A percentile compares a stretch with the other conserved stretches of the same genome.
phyloP scores from a whole-genome alignment of 2,329 filamentous ascomycete genomes.

The Cladobotryum mycophilum region DNA sequence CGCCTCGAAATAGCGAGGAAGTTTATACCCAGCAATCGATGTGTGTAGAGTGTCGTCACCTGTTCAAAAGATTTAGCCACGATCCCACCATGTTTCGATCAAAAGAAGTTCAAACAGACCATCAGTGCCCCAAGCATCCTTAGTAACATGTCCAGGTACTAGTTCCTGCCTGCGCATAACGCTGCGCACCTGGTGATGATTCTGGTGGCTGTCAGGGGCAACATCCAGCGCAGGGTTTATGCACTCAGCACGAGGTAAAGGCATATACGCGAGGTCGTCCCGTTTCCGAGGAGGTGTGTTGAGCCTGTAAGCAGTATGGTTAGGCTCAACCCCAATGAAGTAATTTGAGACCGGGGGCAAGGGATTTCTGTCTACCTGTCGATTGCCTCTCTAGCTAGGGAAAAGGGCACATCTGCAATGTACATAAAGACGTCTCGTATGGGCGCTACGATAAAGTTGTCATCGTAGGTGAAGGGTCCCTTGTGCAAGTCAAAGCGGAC shows the following conservation, averaged over 20 bases:
- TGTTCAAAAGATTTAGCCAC: neutral
- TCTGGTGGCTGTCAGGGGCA: conserved; percentile 16
- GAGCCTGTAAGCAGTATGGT: conserved; percentile 19
- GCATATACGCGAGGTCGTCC: conserved; percentile 28
- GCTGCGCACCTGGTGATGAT: conserved; percentile 23
- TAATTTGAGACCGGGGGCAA: no score
- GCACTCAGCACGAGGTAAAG: conserved; percentile 38
- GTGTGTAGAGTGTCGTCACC: conserved; percentile 51
- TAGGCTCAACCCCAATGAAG: no score
- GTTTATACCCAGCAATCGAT: conserved; percentile 37
- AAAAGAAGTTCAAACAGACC: conserved; percentile 14
- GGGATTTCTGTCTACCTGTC: conserved; percentile 16
- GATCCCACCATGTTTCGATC: neutral
- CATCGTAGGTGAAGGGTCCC: conserved; percentile 53
- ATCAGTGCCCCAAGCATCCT: conserved; percentile 50
- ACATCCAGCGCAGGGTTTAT: conserved; percentile 36
- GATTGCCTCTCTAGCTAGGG: conserved; percentile 30
- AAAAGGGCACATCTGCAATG: conserved; percentile 46
- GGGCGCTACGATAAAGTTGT: conserved; percentile 49
- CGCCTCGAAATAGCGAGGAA: conserved; percentile 46
- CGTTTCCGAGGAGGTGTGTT: conserved; percentile 35
- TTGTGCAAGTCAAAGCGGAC: conserved; percentile 58
- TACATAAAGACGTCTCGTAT: conserved; percentile 49
- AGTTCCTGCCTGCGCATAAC: conserved; percentile 44
- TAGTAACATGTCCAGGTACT: conserved; percentile 47